A percentile compares a stretch with the other conserved stretches of the same genome.
Conservation (phyloP, 129 eudicot genomes). For the Chrysanthemum seticuspe region DNA sequence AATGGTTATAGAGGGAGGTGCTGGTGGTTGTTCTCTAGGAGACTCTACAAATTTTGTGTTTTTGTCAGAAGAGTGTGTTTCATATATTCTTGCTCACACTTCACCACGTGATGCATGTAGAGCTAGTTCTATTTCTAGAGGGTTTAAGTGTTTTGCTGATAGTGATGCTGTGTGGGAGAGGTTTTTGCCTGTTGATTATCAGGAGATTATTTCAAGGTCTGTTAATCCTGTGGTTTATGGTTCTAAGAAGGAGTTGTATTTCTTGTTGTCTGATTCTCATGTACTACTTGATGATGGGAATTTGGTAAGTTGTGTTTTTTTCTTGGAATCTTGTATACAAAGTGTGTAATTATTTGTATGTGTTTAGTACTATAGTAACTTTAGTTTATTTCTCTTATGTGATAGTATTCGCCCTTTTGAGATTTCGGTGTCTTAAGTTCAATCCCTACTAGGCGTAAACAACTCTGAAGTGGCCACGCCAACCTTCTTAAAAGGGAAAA, state of each 20-base stretch:
- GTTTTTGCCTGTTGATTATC: constrained; percentile 25
- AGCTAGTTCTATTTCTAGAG: constrained; percentile 35
- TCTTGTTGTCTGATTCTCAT: constrained; percentile 5
- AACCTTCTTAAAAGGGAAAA: too few relatives aligned
- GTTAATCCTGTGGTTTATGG: neutral
- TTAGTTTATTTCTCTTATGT: too few relatives aligned
- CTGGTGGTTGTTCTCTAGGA: neutral
- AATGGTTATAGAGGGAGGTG: neutral
- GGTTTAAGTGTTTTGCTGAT: constrained; percentile 45
- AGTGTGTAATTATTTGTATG: neutral
- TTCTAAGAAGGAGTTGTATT: constrained; percentile 8
- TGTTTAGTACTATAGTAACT: too few relatives aligned
- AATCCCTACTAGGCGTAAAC: too few relatives aligned
- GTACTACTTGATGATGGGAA: constrained; percentile 40
- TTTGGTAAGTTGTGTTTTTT: constrained; percentile 19
- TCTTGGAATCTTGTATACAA: neutral
- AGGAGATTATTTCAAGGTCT: neutral
- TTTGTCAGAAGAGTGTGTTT: constrained; percentile 53
- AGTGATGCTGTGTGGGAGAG: constrained; percentile 58
- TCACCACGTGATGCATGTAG: constrained; percentile 59
- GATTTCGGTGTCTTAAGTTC: too few relatives aligned
- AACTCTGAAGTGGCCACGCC: too few relatives aligned
- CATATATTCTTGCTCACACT: constrained; percentile 43
- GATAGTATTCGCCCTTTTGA: too few relatives aligned
- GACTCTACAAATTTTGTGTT: constrained; percentile 2